phyloP scores from a whole-genome alignment of 2,329 filamentous ascomycete species.

The Colletotrichum sublineola region DNA sequence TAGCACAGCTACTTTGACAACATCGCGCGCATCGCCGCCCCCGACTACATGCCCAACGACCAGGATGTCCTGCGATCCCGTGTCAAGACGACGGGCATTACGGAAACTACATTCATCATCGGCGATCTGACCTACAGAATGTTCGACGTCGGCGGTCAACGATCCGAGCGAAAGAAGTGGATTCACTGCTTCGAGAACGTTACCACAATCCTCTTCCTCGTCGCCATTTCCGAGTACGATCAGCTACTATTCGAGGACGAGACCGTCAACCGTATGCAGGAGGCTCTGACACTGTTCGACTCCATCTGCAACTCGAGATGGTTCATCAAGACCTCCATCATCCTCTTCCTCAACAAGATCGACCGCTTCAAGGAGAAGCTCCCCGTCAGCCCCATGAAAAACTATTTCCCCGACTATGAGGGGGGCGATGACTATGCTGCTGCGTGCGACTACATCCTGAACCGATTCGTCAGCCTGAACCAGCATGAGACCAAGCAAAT shows the following conservation, averaged over 20 bases:
- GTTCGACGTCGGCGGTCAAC: conserved; percentile 97
- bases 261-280: conserved; percentile 95
- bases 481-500: conserved; percentile 99
- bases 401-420: conserved; percentile 93
- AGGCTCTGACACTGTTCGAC: conserved; percentile 87
- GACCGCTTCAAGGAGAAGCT: conserved; percentile 91
- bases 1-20: conserved; percentile 89
- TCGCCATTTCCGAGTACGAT: conserved; percentile 97
- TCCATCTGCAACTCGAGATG: conserved; percentile 90
- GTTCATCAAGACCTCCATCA: conserved; percentile 92
- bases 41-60: conserved; percentile 95
- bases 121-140: conserved; percentile 95
- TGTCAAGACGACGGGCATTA: conserved; percentile 98
- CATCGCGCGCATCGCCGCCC: conserved; percentile 88
- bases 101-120: conserved; percentile 95
- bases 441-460: conserved; percentile 98
- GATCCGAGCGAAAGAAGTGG: conserved; percentile 99
- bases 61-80: conserved; percentile 95
- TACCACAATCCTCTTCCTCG: conserved; percentile 94
- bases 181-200: conserved; percentile 99
- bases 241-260: conserved; percentile 96
- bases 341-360: conserved; percentile 91
- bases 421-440: conserved; percentile 95
- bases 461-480: conserved; percentile 97
- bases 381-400: conserved; percentile 84